phyloP scores from a whole-genome alignment of 768 basidiomycete genomes.

The Termitomyces sp. region DNA sequence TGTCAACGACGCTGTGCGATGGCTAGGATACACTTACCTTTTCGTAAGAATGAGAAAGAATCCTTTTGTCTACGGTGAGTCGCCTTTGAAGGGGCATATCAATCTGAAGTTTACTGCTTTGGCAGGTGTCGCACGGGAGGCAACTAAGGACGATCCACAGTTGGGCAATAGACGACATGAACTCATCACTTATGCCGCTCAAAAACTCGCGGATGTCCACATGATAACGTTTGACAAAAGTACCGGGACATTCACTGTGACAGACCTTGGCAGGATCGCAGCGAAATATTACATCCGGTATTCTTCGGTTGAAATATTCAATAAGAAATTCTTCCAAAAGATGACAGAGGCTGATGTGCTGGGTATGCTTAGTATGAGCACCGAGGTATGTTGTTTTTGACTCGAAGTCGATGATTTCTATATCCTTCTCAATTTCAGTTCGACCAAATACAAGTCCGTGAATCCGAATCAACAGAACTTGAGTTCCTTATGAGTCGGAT shows the following conservation, averaged over 20 bases:
- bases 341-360: constrained; percentile 96
- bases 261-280: constrained; percentile 94
- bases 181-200: constrained; percentile 63
- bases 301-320: constrained; percentile 84
- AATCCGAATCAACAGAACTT: constrained; percentile 83
- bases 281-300: constrained; percentile 94
- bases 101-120: neutral
- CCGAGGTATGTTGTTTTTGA: constrained; percentile 56
- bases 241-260: constrained; percentile 59
- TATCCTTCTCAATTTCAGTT: constrained; percentile 74
- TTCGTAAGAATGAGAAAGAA: constrained; percentile 94
- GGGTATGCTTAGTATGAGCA: constrained; percentile 80
- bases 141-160: constrained; percentile 63
- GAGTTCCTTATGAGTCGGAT: constrained; percentile 58
- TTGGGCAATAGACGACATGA: constrained; percentile 66
- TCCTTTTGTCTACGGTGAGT: constrained; percentile 77
- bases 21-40: constrained; percentile 97
- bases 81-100: neutral
- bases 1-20: constrained; percentile 80
- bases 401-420: neutral
- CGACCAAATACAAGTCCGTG: constrained; percentile 90
- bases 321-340: constrained; percentile 62
- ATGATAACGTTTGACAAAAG: constrained; percentile 79
- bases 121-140: constrained; percentile 64
- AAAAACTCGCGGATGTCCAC: constrained; percentile 55